Evolutionary conservation across 2,329 filamentous ascomycete species (phyloP).

Genomic region (Tolypocladium album): DNA sequence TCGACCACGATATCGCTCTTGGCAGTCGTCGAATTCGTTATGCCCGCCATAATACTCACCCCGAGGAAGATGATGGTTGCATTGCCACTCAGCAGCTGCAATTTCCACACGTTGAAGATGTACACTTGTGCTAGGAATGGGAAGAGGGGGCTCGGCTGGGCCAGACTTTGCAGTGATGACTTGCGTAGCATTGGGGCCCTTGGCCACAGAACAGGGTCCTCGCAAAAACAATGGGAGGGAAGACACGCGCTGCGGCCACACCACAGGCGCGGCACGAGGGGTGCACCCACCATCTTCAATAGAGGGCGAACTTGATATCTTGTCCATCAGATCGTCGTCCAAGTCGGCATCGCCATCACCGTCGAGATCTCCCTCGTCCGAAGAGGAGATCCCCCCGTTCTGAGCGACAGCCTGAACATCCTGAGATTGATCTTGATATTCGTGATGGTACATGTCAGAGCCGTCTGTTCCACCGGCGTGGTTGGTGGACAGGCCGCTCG

Average conservation of each 20-base stretch:
- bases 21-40: slow-evolving; percentile 16
- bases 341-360: slow-evolving; percentile 58
- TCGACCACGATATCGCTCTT: slow-evolving; percentile 9
- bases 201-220: slow-evolving; percentile 16
- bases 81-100: slow-evolving; percentile 9
- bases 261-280: slow-evolving; percentile 22
- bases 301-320: slow-evolving; percentile 95
- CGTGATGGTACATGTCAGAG: slow-evolving; percentile 21
- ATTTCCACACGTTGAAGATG: slow-evolving; percentile 2
- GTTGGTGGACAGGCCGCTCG: slow-evolving; percentile 2
- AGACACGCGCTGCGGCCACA: slow-evolving; percentile 33
- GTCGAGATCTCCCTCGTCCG: slow-evolving; percentile 53
- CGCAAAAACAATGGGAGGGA: slow-evolving; percentile 24
- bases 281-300: slow-evolving; percentile 95
- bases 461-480: slow-evolving; percentile 7
- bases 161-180: slow-evolving; percentile 13
- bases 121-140: slow-evolving; percentile 10
- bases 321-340: slow-evolving; percentile 94
- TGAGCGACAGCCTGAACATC: slow-evolving; percentile 50
- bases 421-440: slow-evolving; percentile 1
- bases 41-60: slow-evolving; percentile 31
- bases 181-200: slow-evolving; percentile 22
- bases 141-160: slow-evolving; percentile 19
- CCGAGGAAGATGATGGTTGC: slow-evolving; percentile 32
- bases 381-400: slow-evolving; percentile 44